These are phyloP conservation scores for Aspergillus tamarii DNA, from an alignment of 2,329 filamentous ascomycete species.

Conservation along the genomic window DNA sequence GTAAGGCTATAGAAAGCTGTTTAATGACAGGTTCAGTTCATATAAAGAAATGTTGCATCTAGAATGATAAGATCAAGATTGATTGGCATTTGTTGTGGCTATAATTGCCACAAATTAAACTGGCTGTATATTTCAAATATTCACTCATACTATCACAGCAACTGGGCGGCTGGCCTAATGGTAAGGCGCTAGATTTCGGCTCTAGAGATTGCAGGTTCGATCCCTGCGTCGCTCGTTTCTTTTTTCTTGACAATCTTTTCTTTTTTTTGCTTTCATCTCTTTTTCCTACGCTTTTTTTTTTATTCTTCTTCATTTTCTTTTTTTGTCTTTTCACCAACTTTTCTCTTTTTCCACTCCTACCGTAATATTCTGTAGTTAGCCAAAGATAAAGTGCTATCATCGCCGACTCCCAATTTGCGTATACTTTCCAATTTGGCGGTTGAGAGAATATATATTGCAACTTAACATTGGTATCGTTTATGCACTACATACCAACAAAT, in stretches of 20 bases:
- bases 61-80: not conserved
- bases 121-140: no score
- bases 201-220: constrained; percentile 9
- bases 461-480: no score
- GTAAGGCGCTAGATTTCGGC: constrained; percentile 7
- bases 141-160: no score
- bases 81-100: no score
- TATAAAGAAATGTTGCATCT: not conserved
- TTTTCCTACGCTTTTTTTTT: not conserved
- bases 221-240: constrained; percentile 3
- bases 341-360: accelerated
- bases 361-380: no score
- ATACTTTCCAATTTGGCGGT: no score
- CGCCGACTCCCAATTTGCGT: no score
- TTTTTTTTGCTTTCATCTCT: not conserved
- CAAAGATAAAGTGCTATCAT: no score
- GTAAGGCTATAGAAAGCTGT: not conserved
- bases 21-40: not conserved
- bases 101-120: no score
- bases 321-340: not conserved
- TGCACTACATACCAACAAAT: no score
- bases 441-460: no score
- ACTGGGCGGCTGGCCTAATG: constrained; percentile 8
- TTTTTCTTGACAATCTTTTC: not conserved
- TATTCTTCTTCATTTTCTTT: not conserved